Evolutionary conservation across 202 grass and related monocot species (phyloP), one percentile per base, ranked within the genome.

Genomic region (Panicum hallii): DNA sequence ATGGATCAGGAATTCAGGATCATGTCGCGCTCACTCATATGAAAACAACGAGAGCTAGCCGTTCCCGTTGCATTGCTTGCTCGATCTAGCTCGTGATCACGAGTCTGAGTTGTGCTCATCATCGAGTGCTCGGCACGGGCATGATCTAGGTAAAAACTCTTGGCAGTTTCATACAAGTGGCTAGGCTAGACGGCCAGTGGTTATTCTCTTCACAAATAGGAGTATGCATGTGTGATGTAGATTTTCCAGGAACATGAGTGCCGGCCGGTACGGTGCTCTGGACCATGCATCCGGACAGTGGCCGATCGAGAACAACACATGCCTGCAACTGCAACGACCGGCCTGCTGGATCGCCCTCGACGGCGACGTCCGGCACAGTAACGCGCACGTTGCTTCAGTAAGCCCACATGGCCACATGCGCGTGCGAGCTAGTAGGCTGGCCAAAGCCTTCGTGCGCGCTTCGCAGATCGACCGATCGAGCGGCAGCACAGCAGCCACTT

Each of bases 301-400:
- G 14, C 19, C 44, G 12, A 12, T 26, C 17, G 26, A 49, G 13
- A 41, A 43, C 70, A 75, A 50, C 63, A 70, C 43, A 5, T 73
- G 16, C 62, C 7, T 36, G 20, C 42, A 70, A 22, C 36, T 38
- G 36, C 36, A 38, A 4, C 36, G 32, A 43, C 5, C 11, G 64
- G 34, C 36, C 36, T 10, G 2, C 22, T 43, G 20, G 55, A 61
- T 43, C n/a, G 32, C 55, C 55, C 26, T 63, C 69, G 69, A 14
- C 62, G n/a, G 1, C 41, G 50, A 15, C 16, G 12, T 32, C 67
- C 12, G 30, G 4, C 22, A 86, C 78, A 57, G 69, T 87, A 47
- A 56, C 36, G 7, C 58, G 61, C 84, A 80, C 84, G 76, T 74
- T 73, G 46, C 67, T 22, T 7, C 77, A 70, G 34, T 70, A 50